Base-by-base conservation (phyloP, 257 asterid genomes). In the Eustoma russellianum region DNA sequence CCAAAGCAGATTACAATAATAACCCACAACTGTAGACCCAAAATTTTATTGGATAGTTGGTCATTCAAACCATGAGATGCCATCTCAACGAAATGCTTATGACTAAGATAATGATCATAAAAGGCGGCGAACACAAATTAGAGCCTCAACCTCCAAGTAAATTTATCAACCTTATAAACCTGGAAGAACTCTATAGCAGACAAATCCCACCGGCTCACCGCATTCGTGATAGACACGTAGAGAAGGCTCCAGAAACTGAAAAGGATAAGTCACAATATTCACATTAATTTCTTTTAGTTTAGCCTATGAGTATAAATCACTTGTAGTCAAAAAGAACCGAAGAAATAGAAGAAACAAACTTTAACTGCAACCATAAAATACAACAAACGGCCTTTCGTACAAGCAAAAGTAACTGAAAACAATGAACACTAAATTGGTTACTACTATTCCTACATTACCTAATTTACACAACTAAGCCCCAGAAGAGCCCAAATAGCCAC, bases 21-120 rank as follows among this genome's bases (percentile, higher is more conserved):
- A 73, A 82, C 95, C 98, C 98, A 91, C 17, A 91, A 76, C 61
- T 84, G 87, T 40, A 91, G 72, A 59, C 74, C 74, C 60, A 88
- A 83, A 50, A 84, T 83, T 69, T 71, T 84, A 67, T 74, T 82
- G 1, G 89, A 80, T 61, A 84, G 62, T 50, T 74, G 80, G 7
- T 86, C 49, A 52, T 80, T 73, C 52, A 91, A 71, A 46, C 56
- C 63, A 34, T 60, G 83, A 1, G 93, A 76, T 17, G 88, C 48
- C 97, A 89, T 90, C 70, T 74, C 70, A 5, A 53, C 57, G 17
- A n/a, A n/a, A n/a, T n/a, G n/a, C n/a, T n/a, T n/a, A n/a, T n/a
- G n/a, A n/a, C n/a, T n/a, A n/a, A n/a, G n/a, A n/a, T n/a, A n/a
- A n/a, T n/a, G n/a, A n/a, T n/a, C n/a, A n/a, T n/a, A n/a, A n/a